These are phyloP conservation scores for Clarireedia sp. DNA, from an alignment of 2,329 filamentous ascomycete genomes.

Conservation along the genomic window DNA sequence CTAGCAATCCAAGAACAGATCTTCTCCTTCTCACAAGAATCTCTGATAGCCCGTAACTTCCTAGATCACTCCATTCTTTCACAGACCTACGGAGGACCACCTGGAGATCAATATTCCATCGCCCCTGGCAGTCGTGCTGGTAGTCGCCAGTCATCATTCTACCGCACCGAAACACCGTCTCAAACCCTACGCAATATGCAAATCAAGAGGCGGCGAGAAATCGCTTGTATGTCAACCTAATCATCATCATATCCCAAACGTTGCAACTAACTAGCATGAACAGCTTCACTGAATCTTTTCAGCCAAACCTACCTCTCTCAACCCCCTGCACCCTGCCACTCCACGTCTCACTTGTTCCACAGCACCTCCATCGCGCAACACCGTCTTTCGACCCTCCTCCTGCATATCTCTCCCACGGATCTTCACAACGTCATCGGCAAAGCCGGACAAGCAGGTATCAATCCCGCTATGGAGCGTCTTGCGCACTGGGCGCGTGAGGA, in stretches of 20 bases:
- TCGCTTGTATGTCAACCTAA: conserved; percentile 7
- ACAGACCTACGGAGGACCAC: not conserved
- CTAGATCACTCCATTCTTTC: conserved; percentile 8
- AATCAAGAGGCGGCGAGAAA: not conserved
- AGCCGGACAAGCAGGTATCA: conserved; percentile 13
- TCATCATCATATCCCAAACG: not conserved
- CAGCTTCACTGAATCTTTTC: conserved; percentile 3
- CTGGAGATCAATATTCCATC: not conserved
- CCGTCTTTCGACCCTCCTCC: not conserved
- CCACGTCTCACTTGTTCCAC: conserved; percentile 9
- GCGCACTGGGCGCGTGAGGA: conserved; percentile 12
- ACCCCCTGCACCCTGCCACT: not conserved
- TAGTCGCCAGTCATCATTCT: not conserved
- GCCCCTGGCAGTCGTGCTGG: not conserved
- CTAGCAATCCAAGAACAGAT: conserved; percentile 17
- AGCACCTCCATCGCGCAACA: not conserved
- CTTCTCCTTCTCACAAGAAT: conserved; percentile 18
- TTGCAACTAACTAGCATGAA: not conserved
- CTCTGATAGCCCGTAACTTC: conserved; percentile 15
- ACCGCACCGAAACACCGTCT: not conserved
- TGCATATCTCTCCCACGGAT: not conserved
- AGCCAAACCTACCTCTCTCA: conserved; percentile 13
- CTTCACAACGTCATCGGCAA: not conserved
- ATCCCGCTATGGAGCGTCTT: conserved; percentile 14
- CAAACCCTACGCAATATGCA: not conserved